Conservation (phyloP, 768 basidiomycete genomes). For the Lactarius evosmus region DNA sequence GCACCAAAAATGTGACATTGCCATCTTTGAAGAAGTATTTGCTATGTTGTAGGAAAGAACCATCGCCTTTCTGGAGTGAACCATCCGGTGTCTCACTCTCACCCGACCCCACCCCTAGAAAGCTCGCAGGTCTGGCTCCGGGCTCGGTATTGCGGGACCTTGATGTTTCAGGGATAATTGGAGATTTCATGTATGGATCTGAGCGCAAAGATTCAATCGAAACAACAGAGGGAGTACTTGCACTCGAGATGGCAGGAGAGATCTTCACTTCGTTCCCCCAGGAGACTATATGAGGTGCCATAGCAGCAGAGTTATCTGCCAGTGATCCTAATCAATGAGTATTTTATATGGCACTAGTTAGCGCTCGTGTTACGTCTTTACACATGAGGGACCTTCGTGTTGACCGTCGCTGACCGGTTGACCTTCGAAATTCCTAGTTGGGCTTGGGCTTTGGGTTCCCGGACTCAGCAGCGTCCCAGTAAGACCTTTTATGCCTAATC, state of each 20-base stretch:
- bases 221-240: neutral
- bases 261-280: neutral
- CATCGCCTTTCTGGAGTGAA: neutral
- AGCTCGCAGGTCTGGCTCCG: neutral
- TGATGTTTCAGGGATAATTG: neutral
- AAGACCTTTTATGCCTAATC: no score
- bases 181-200: neutral
- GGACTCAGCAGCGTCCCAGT: no score
- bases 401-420: no score
- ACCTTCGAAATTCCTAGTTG: no score
- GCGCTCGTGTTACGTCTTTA: no score
- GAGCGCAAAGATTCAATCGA: constrained; percentile 1
- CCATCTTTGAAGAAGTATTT: constrained; percentile 17
- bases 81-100: neutral
- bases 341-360: neutral
- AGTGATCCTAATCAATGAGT: neutral
- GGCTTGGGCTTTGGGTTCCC: no score
- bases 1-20: constrained; percentile 17
- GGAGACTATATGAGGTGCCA: constrained; percentile 2
- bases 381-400: no score
- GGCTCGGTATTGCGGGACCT: neutral
- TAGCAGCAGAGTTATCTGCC: neutral
- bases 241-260: neutral
- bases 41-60: neutral
- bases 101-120: neutral